A percentile compares a stretch with the other conserved stretches of the same genome.
Evolutionary conservation across 2,329 filamentous ascomycete genomes (phyloP).

Genomic region (Fusarium sp.): DNA sequence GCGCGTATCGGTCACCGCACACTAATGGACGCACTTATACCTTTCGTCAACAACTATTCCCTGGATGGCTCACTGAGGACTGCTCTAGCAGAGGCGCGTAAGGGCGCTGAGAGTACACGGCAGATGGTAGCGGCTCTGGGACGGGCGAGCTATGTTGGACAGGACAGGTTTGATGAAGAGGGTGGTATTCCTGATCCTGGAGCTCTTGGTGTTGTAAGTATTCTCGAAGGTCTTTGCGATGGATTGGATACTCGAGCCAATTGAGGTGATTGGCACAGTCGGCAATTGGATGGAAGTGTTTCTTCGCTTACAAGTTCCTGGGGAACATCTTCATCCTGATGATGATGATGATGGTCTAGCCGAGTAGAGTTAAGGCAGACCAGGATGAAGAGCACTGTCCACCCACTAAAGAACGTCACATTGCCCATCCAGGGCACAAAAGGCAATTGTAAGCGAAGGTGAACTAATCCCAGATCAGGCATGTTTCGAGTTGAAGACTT

Average conservation of each 20-base stretch:
- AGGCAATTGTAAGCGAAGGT: slow-evolving; percentile 19
- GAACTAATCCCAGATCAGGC: neutral
- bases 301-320: neutral
- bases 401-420: neutral
- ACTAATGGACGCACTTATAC: slow-evolving; percentile 77
- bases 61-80: slow-evolving; percentile 60
- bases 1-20: slow-evolving; percentile 79
- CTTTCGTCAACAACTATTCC: slow-evolving; percentile 71
- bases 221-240: slow-evolving; percentile 27
- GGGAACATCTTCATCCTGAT: neutral
- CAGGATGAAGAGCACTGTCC: neutral
- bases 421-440: neutral
- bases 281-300: neutral
- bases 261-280: neutral
- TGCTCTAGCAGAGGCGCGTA: slow-evolving; percentile 30
- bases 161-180: slow-evolving; percentile 67
- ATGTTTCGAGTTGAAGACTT: slow-evolving; percentile 1
- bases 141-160: slow-evolving; percentile 80
- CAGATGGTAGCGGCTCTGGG: slow-evolving; percentile 80
- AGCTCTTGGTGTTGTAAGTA: slow-evolving; percentile 54
- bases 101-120: slow-evolving; percentile 73
- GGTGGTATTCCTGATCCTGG: slow-evolving; percentile 72
- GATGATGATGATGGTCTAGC: neutral
- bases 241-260: slow-evolving; percentile 1
- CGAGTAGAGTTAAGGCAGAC: neutral